Base-by-base conservation (phyloP, 208 protist species). In the Crithidia sp. region DNA sequence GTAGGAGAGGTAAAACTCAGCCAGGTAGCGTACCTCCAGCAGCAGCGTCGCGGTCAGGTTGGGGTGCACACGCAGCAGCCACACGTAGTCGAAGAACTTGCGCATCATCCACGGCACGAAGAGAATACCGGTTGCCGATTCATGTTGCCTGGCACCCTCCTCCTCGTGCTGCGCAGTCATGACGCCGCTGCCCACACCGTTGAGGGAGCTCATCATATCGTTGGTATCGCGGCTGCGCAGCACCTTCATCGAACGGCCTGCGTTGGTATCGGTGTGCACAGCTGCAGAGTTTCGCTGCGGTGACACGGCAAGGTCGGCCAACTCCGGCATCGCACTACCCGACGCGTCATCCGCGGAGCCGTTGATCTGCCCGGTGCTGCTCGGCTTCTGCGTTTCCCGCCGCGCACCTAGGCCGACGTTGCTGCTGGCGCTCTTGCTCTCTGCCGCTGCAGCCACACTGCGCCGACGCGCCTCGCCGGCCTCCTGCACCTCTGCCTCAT, bases 81-180 rank as follows among this genome's bases (percentile, higher is more conserved):
- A 94, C 10, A 94, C 55, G 62, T 93, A 93, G 69, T 94, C 88
- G 60, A 93, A 95, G 10, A 93, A 64, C 58, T 79, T 79, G 2
- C 89, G 87, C 87, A 96, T 86, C 10, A 93, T 49, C 80, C 77
- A 91, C 16, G 91, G 91, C 19, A 96, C 64, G 12, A 92, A 81
- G 19, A 96, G 73, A 54, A 92, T 74, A 16, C 83, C 84, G 5
- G 86, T 65, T 5, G 75, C 54, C 13, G 63, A 60, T 17, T 57
- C 67, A 4, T 39, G 10, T 0, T 13, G 37, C 16, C 5, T 7
- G 37, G 36, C 12, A 4, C 37, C 52, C 13, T 28, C 28, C 28
- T 28, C 28, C 28, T 28, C 28, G 28, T 28, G 28, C 28, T 28
- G 28, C 28, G 28, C 28, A 28, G 28, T 28, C 28, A 28, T 28